These are phyloP conservation scores for Tuber indicum DNA, from an alignment of 495 filamentous ascomycete species.

Conservation along the genomic window DNA sequence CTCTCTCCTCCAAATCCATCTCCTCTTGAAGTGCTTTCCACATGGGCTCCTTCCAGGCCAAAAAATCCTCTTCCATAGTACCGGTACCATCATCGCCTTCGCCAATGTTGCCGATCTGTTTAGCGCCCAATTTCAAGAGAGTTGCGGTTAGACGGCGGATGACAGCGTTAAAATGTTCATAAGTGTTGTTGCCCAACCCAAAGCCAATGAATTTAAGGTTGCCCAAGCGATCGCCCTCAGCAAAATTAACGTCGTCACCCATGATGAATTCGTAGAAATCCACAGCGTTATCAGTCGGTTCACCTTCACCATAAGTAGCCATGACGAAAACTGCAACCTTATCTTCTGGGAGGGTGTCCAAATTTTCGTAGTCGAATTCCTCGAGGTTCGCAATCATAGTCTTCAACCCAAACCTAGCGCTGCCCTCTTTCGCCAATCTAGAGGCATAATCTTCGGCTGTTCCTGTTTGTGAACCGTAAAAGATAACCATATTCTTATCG, in stretches of 20 bases:
- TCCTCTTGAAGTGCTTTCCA: constrained; percentile 74
- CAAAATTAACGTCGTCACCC: constrained; percentile 72
- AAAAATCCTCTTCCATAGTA: constrained; percentile 99
- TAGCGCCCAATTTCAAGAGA: constrained; percentile 71
- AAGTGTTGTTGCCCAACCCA: constrained; percentile 96
- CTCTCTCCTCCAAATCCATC: constrained; percentile 87
- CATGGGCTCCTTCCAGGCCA: constrained; percentile 99
- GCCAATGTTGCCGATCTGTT: constrained; percentile 76
- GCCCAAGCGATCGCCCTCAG: constrained; percentile 57
- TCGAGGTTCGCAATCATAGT: constrained; percentile 98
- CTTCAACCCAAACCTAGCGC: constrained; percentile 90
- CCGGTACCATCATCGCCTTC: constrained; percentile 97
- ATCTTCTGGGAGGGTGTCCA: constrained; percentile 80
- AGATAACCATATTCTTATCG: constrained; percentile 94
- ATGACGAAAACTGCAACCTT: constrained; percentile 93
- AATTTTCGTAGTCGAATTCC: constrained; percentile 94
- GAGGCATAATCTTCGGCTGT: constrained; percentile 99
- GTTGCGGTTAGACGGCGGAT: constrained; percentile 81
- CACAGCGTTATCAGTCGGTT: constrained; percentile 97
- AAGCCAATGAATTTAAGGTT: constrained; percentile 93
- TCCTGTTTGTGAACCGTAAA: constrained; percentile 97
- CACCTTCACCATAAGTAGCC: constrained; percentile 96
- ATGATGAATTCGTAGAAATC: constrained; percentile 97
- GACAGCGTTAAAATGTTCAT: constrained; percentile 99
- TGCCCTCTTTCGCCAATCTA: constrained; percentile 93